These are phyloP conservation scores for Brasenia schreberi DNA, from an alignment of 164 flowering plant genomes.

Conservation along the genomic window DNA sequence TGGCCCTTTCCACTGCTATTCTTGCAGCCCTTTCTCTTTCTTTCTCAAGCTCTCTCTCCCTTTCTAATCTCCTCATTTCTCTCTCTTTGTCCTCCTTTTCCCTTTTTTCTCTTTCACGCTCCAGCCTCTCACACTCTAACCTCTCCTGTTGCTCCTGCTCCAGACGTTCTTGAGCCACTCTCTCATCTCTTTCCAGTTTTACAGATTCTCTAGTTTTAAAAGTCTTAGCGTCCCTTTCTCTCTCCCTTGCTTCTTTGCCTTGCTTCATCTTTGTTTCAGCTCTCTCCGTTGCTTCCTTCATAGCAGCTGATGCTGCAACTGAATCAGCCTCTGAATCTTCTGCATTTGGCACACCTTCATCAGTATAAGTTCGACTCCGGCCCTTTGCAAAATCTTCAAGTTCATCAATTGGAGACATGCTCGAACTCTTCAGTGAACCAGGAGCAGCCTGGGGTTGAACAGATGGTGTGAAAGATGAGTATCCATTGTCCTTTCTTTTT, in stretches of 20 bases:
- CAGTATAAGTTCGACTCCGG: constrained; percentile 18
- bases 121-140: constrained; percentile 5
- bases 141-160: constrained; percentile 47
- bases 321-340: constrained; percentile 32
- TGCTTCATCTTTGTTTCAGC: constrained; percentile 88
- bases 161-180: constrained; percentile 40
- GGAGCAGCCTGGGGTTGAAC: constrained; percentile 22
- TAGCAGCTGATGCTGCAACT: constrained; percentile 63
- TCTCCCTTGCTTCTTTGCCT: constrained; percentile 46
- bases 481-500: constrained; percentile 38
- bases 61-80: constrained; percentile 45
- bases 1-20: constrained; percentile 83
- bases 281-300: constrained; percentile 80
- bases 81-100: constrained; percentile 64
- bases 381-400: constrained; percentile 78
- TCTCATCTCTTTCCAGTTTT: constrained; percentile 23
- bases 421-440: constrained; percentile 26
- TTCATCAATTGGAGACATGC: constrained; percentile 48
- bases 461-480: constrained; percentile 27
- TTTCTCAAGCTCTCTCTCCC: constrained; percentile 29
- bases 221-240: constrained; percentile 46
- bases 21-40: constrained; percentile 47
- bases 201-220: constrained; percentile 46
- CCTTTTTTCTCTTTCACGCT: constrained; percentile 42
- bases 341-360: constrained; percentile 24